Conservation (phyloP, 2,329 filamentous ascomycete species). For the Claviceps africana region DNA sequence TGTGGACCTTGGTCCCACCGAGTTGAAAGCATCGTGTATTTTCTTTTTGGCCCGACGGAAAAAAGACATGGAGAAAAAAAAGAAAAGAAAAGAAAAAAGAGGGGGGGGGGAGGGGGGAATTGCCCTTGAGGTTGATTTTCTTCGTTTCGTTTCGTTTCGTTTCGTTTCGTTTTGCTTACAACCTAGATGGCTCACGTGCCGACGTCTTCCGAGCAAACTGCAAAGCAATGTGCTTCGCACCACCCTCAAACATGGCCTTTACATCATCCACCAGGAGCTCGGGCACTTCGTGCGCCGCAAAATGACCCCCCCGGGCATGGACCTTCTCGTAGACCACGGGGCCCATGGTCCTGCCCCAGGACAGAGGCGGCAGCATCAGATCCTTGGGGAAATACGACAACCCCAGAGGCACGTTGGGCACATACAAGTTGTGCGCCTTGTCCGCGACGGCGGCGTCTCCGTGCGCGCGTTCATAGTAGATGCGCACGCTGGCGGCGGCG, state of each 20-base stretch:
- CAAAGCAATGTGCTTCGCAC: constrained; percentile 1
- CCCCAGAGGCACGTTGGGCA: constrained; percentile 27
- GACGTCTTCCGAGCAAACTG: background rate
- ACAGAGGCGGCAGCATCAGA: constrained; percentile 35
- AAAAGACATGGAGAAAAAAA: no score
- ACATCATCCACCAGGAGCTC: constrained; percentile 38
- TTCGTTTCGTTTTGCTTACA: no score
- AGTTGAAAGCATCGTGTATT: no score
- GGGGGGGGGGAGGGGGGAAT: no score
- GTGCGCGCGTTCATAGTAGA: constrained; percentile 57
- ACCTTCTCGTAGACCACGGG: constrained; percentile 42
- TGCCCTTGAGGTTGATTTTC: no score
- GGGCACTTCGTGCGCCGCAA: constrained; percentile 45
- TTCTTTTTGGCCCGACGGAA: no score
- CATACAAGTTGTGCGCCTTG: constrained; percentile 12
- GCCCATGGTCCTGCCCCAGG: constrained; percentile 45
- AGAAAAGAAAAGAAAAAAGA: no score
- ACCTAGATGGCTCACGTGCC: background rate
- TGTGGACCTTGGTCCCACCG: no score
- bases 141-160: no score
- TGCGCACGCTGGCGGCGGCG: constrained; percentile 49
- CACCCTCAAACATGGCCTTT: constrained; percentile 37
- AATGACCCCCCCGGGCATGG: constrained; percentile 43
- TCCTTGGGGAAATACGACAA: constrained; percentile 46
- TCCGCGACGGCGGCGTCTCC: constrained; percentile 11